These are phyloP conservation scores for Populus tremula DNA, from an alignment of 345 rosid genomes.

Conservation along the genomic window DNA sequence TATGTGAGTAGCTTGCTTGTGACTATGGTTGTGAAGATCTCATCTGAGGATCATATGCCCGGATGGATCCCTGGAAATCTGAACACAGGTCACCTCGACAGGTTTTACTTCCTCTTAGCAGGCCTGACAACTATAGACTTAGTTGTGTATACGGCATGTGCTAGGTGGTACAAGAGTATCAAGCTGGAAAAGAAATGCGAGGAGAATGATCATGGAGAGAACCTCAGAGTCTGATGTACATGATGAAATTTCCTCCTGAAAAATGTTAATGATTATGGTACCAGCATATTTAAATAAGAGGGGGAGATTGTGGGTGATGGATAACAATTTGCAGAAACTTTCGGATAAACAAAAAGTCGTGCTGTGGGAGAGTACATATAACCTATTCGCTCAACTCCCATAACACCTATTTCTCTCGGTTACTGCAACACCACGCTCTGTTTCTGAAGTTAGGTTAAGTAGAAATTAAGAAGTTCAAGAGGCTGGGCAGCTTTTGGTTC, in stretches of 20 bases:
- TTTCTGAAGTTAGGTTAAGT: slow-evolving; percentile 7
- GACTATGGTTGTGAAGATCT: slow-evolving; percentile 91
- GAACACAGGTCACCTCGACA: slow-evolving; percentile 90
- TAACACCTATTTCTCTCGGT: neutral
- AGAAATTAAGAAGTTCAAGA: slow-evolving; percentile 8
- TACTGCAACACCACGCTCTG: slow-evolving; percentile 8
- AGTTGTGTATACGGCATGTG: slow-evolving; percentile 61
- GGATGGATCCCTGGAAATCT: slow-evolving; percentile 98
- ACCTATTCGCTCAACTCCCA: neutral
- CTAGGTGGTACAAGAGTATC: slow-evolving; percentile 82
- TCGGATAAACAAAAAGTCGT: slow-evolving; percentile 2
- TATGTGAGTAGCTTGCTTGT: slow-evolving; percentile 95
- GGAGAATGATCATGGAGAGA: slow-evolving; percentile 29
- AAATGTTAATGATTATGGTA: slow-evolving; percentile 5
- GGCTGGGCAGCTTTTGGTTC: slow-evolving; percentile 10
- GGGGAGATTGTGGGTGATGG: slow-evolving; percentile 7
- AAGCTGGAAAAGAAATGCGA: slow-evolving; percentile 59
- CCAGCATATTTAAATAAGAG: slow-evolving; percentile 30
- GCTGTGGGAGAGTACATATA: neutral
- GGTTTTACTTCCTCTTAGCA: slow-evolving; percentile 91
- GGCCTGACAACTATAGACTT: slow-evolving; percentile 64
- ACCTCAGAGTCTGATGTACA: slow-evolving; percentile 44
- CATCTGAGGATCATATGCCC: slow-evolving; percentile 77
- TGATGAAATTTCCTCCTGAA: slow-evolving; percentile 2
- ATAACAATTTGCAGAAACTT: neutral